A percentile compares a stretch with the other conserved stretches of the same genome.
These are phyloP conservation scores for Kodamaea lidongshanica DNA, from an alignment of 805 yeast species.

Conservation along the genomic window DNA sequence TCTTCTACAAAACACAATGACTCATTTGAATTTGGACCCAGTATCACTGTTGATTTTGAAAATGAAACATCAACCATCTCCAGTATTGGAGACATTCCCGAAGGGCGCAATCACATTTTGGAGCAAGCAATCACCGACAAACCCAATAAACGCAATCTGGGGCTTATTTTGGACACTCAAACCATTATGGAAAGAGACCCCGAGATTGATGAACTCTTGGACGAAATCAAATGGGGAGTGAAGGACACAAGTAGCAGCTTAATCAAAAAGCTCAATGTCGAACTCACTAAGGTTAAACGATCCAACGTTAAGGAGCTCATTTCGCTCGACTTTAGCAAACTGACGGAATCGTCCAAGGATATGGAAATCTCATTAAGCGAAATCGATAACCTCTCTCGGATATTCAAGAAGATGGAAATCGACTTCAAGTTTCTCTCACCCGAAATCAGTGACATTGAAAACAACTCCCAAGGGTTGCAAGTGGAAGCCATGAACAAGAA, in stretches of 20 bases:
- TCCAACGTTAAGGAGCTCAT: slow-evolving; percentile 48
- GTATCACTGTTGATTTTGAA: no score
- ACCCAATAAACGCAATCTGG: slow-evolving; percentile 5
- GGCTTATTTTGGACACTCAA: no score
- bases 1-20: slow-evolving; percentile 3
- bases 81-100: slow-evolving; percentile 3
- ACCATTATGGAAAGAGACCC: slow-evolving; percentile 30
- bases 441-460: slow-evolving; percentile 66
- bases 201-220: slow-evolving; percentile 60
- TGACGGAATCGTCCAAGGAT: slow-evolving; percentile 26
- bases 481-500: slow-evolving; percentile 78
- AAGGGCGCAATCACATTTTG: no score
- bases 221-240: slow-evolving; percentile 72
- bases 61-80: slow-evolving; percentile 3
- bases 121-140: not conserved
- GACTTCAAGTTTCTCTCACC: slow-evolving; percentile 43
- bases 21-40: slow-evolving; percentile 6
- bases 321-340: slow-evolving; percentile 30
- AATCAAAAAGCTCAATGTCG: slow-evolving; percentile 50
- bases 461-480: slow-evolving; percentile 75
- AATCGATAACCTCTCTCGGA: slow-evolving; percentile 29
- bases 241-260: slow-evolving; percentile 57
- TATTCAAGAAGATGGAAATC: slow-evolving; percentile 37
- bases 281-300: slow-evolving; percentile 57
- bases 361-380: slow-evolving; percentile 28